Evolutionary conservation across 495 filamentous ascomycete species (phyloP).

Genomic region (Aspergillus avenaceus): DNA sequence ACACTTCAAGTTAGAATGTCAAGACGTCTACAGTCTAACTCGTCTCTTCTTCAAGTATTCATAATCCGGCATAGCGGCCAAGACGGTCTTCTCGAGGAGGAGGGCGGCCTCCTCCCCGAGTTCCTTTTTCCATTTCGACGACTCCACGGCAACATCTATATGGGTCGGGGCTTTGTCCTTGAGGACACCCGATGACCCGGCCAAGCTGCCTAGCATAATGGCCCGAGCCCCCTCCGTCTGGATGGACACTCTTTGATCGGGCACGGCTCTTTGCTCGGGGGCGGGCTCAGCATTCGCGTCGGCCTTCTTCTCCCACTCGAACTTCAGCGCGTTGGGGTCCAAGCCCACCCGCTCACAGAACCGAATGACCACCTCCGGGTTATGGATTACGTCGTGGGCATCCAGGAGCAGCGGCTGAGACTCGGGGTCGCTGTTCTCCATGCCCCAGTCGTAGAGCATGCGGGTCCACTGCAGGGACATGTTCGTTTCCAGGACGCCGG

Average conservation of each 20-base stretch:
- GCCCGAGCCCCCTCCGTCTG: not conserved
- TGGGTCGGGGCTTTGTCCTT: constrained; percentile 29
- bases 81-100: constrained; percentile 32
- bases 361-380: constrained; percentile 24
- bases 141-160: constrained; percentile 36
- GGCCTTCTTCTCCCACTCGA: constrained; percentile 29
- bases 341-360: constrained; percentile 33
- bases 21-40: not conserved
- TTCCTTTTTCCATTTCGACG: constrained; percentile 41
- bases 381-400: constrained; percentile 42
- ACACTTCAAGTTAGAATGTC: too few species aligned
- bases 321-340: constrained; percentile 27
- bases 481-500: constrained; percentile 13
- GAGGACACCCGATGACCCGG: constrained; percentile 30
- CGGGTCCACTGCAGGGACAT: constrained; percentile 32
- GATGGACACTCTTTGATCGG: not conserved
- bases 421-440: constrained; percentile 14
- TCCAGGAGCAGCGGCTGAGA: constrained; percentile 36
- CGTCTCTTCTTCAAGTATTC: constrained; percentile 39
- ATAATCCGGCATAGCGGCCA: constrained; percentile 44
- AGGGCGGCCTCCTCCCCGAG: constrained; percentile 37
- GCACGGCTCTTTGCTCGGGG: not conserved
- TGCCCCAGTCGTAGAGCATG: constrained; percentile 32
- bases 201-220: constrained; percentile 30
- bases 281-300: not conserved